Evolutionary conservation across 2,329 filamentous ascomycete genomes (phyloP), one percentile per base, ranked within the genome.

Genomic region (Dothideomycetes sp.): DNA sequence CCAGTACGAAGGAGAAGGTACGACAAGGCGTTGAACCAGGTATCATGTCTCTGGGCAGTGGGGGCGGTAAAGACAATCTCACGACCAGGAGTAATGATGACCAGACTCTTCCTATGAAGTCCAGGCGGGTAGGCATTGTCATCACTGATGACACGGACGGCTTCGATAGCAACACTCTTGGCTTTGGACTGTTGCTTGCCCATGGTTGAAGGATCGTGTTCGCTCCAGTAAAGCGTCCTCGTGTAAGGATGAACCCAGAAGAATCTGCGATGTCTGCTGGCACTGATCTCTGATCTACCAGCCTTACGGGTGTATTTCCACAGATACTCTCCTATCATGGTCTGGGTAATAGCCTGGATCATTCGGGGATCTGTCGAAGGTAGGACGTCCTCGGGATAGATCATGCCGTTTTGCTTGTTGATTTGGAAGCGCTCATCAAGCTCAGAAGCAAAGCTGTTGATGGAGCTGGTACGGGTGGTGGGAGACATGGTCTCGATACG

Each of bases 181-280:
- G 76, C 75, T 53, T 76, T 70, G 68, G 89, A 67, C 63, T 95
- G 84, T 9, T 74, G 66, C 47, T 82, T 79, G n/a, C 84, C 84
- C 33, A 81, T 83, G 33, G 71, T 74, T 20, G 84, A 80, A 5
- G 91, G 91, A 58, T 96, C 88, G 40, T 80, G 74, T 50, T 94
- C 84, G 58, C 88, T 94, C 91, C 91, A 98, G 70, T 96, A 96
- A 52, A 98, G 64, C 4, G 89, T 95, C 35, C 88, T 78, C 3
- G 89, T 98, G 63, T 96, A 98, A 0, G 91, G 91, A 58, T 98
- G 91, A 16, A 98, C 85, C 91, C 91, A 98, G 73, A 98, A 98
- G 70, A 95, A 98, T 22, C 91, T 80, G 47, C 85, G 78, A 62
- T 98, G 91, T 38, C 91, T 78, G 42, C 88, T 94, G 52, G 80